Base-by-base conservation (phyloP, 371 early-diverging fungal species). In the Mortierella sp. region DNA sequence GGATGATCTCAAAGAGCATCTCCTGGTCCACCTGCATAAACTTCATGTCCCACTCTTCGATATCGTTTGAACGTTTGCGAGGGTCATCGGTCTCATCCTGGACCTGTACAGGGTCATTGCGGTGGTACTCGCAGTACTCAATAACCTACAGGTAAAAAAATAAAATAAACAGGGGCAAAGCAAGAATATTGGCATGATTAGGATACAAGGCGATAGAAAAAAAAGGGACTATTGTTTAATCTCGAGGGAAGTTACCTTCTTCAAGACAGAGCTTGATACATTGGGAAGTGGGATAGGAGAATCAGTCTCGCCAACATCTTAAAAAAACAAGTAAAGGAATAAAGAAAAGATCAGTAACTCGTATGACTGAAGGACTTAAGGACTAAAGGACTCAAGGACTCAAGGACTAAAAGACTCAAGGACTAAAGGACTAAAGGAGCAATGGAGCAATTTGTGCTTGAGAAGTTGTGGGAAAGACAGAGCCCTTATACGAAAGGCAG, bases 11-110 rank as follows among this genome's bases (percentile, higher is more conserved):
- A 63, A 93, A 94, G 35, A 95, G 80, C 66, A 92, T 89, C 63
- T 94, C 94, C 79, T 92, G 92, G 77, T 94, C 94, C 35, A 94
- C 92, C 62, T 92, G 88, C 87, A 94, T 91, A 72, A 90, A 95
- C 78, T 93, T 90, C 80, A 91, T 89, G 74, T 95, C 95, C 95
- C 95, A 94, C 59, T 94, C 93, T 35, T 90, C 90, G 73, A 94
- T 94, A 64, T 93, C 93, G 24, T 91, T 92, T 37, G 85, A 84
- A 64, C 88, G 83, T 71, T 87, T 89, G 65, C 91, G 91, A 62
- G 87, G 87, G 43, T 92, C 92, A 57, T 87, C 84, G 18, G 88
- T 87, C 68, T 92, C 92, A 72, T 88, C 89, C 64, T 85, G 84
- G 43, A 78, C 77, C 3, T 85, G 86, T 30, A 72, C 54, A 28